Percentiles rank a stretch among this genome's conserved stretches.
Evolutionary conservation across 257 asterid species (phyloP).

Genomic region (Solanum virginianum): DNA sequence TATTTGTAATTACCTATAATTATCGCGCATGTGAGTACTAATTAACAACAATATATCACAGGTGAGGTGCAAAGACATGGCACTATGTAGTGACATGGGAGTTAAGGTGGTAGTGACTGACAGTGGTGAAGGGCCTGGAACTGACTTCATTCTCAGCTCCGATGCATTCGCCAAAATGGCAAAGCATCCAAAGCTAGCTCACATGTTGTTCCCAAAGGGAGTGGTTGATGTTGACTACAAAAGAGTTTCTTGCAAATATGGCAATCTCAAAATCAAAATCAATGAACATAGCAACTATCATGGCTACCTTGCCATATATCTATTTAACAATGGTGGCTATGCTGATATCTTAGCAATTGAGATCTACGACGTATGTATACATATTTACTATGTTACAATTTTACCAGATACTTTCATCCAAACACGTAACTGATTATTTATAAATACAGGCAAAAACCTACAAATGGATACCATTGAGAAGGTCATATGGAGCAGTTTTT

Average conservation of each 20-base stretch:
- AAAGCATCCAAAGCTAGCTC: background rate
- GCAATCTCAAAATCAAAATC: background rate
- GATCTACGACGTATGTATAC: background rate
- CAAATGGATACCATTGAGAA: slow-evolving; percentile 3
- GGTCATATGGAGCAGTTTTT: slow-evolving; percentile 16
- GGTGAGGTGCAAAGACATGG: slow-evolving; percentile 19
- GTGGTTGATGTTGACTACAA: slow-evolving; percentile 8
- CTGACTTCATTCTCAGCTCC: slow-evolving; percentile 13
- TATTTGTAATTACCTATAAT: background rate
- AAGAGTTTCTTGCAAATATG: slow-evolving; percentile 12
- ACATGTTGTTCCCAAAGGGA: slow-evolving; percentile 8
- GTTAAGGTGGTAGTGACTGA: slow-evolving; percentile 19
- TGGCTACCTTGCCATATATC: slow-evolving; percentile 2
- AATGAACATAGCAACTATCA: slow-evolving; percentile 12
- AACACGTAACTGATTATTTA: background rate
- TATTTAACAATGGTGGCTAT: slow-evolving; percentile 4
- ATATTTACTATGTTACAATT: too few relatives aligned
- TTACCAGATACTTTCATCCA: background rate
- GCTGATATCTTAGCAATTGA: slow-evolving; percentile 3
- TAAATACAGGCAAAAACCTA: background rate
- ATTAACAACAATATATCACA: background rate
- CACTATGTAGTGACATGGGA: slow-evolving; percentile 8
- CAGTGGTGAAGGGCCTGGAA: slow-evolving; percentile 3
- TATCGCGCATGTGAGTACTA: background rate
- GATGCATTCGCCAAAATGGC: slow-evolving; percentile 11